Evolutionary conservation across 495 filamentous ascomycete species (phyloP).

Genomic region (Penicillium diatomitis): DNA sequence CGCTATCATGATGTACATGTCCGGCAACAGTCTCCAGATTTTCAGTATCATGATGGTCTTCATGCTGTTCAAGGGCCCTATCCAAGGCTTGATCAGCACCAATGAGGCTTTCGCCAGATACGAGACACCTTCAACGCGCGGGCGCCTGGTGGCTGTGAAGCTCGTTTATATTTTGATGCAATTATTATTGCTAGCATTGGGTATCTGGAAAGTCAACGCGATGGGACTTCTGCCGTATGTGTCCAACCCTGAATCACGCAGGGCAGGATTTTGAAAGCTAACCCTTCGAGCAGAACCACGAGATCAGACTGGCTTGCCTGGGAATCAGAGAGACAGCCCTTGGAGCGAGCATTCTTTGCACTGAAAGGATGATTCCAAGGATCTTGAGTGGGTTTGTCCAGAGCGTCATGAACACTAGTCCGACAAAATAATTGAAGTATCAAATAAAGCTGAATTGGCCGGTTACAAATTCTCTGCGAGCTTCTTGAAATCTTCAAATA

Average conservation of each 20-base stretch:
- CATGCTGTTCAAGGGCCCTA: constrained; percentile 95
- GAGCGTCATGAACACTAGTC: too few relatives aligned
- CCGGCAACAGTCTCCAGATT: constrained; percentile 94
- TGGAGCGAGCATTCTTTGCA: constrained; percentile 57
- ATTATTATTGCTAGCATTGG: constrained; percentile 68
- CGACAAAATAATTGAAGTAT: too few relatives aligned
- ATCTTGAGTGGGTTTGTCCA: too few relatives aligned
- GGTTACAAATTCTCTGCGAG: too few relatives aligned
- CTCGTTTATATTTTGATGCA: constrained; percentile 81
- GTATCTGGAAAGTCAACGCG: constrained; percentile 91
- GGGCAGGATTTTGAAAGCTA: too few relatives aligned
- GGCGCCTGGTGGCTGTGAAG: constrained; percentile 70
- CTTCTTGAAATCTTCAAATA: background rate
- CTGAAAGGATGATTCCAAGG: constrained; percentile 22
- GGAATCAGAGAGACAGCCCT: constrained; percentile 69
- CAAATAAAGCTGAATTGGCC: too few relatives aligned
- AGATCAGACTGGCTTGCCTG: constrained; percentile 93
- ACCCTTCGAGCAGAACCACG: constrained; percentile 54
- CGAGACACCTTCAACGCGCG: constrained; percentile 71
- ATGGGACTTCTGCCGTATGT: constrained; percentile 94
- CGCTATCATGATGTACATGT: constrained; percentile 99
- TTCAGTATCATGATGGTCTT: constrained; percentile 99
- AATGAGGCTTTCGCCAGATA: constrained; percentile 77
- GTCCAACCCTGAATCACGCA: background rate
- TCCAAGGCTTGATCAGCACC: constrained; percentile 71